phyloP scores from a whole-genome alignment of 2,329 filamentous ascomycete genomes.

The Calonectria leucothoes region DNA sequence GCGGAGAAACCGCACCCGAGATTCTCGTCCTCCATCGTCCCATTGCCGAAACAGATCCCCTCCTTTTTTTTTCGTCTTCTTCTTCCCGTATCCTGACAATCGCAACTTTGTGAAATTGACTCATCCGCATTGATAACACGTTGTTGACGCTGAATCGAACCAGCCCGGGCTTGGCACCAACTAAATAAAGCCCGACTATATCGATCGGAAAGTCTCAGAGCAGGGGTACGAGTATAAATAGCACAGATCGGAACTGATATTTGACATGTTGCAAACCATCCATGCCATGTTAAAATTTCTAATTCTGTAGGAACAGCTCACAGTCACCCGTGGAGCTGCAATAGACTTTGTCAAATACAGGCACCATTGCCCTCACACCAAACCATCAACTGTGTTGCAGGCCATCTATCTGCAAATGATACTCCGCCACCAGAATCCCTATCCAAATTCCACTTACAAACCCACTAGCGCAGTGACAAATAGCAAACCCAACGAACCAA shows the following conservation, averaged over 20 bases:
- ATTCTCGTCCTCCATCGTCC: conserved; percentile 65
- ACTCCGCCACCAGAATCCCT: no score
- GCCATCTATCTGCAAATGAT: background rate
- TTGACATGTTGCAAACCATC: background rate
- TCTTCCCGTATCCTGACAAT: background rate
- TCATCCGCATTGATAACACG: background rate
- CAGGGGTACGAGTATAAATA: background rate
- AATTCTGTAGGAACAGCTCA: no score
- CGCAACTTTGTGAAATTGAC: background rate
- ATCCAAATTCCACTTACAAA: background rate
- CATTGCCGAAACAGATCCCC: conserved; percentile 47
- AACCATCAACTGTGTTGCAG: no score
- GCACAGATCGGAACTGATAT: background rate
- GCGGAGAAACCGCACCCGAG: conserved; percentile 51
- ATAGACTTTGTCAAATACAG: no score
- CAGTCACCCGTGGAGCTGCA: no score
- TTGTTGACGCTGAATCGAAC: background rate
- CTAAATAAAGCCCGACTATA: background rate
- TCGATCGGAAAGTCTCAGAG: background rate
- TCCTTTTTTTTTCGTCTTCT: background rate
- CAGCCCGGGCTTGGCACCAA: background rate
- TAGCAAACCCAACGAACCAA: no score
- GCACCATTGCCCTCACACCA: no score
- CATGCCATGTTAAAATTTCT: no score
- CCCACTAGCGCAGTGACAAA: background rate